These are phyloP conservation scores for Aspergillus bridgeri DNA, from an alignment of 495 filamentous ascomycete genomes.

Conservation along the genomic window DNA sequence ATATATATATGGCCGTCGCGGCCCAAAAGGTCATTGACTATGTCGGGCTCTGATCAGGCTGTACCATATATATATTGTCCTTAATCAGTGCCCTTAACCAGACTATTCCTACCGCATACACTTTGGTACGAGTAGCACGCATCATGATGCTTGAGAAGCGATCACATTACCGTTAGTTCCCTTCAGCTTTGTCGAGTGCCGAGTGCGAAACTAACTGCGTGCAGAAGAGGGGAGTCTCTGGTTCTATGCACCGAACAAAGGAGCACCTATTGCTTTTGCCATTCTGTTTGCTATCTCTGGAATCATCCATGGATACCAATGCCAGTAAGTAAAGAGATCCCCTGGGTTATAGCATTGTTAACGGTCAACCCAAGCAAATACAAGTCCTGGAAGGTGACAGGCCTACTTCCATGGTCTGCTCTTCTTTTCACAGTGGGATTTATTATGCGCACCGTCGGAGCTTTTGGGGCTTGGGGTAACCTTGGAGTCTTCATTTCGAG, in stretches of 20 bases:
- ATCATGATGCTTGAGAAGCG: slow-evolving; percentile 14
- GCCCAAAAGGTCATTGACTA: neutral
- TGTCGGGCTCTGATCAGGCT: neutral
- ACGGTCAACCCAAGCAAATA: slow-evolving; percentile 32
- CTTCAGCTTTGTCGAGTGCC: neutral
- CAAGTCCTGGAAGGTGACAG: slow-evolving; percentile 52
- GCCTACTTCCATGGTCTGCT: slow-evolving; percentile 50
- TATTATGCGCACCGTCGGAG: slow-evolving; percentile 52
- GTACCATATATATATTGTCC: neutral
- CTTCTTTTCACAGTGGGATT: slow-evolving; percentile 57
- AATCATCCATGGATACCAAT: slow-evolving; percentile 57
- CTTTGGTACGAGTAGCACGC: too few species aligned
- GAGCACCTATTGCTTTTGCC: slow-evolving; percentile 63
- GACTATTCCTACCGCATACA: neutral
- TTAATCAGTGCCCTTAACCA: neutral
- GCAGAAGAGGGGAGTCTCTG: slow-evolving; percentile 53
- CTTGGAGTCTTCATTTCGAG: slow-evolving; percentile 57
- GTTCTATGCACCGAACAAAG: slow-evolving; percentile 74
- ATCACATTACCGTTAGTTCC: slow-evolving; percentile 17
- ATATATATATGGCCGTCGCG: slow-evolving; percentile 2
- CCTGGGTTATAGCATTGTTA: neutral
- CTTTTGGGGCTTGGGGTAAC: slow-evolving; percentile 55
- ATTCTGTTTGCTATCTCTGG: slow-evolving; percentile 61
- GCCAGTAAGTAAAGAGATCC: slow-evolving; percentile 38
- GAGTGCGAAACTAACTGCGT: slow-evolving; percentile 8